Percentiles rank a stretch among this genome's conserved stretches.
These are phyloP conservation scores for Tuber umbilicatum DNA, from an alignment of 495 filamentous ascomycete species.

Conservation along the genomic window DNA sequence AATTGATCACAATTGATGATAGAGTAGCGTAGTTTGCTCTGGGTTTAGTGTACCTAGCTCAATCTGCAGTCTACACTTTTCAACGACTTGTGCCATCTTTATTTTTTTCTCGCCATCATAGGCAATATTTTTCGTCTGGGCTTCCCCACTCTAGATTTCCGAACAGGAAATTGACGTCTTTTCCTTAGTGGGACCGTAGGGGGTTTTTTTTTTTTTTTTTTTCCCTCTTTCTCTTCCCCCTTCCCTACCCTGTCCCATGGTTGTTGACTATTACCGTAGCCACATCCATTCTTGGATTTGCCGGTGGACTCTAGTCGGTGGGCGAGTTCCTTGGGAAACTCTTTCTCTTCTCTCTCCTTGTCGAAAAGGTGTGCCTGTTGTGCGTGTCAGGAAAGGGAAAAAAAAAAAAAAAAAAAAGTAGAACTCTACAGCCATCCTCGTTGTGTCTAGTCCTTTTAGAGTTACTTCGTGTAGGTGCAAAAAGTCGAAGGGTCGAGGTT, in stretches of 20 bases:
- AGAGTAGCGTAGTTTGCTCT: constrained; percentile 32
- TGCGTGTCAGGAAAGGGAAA: not conserved
- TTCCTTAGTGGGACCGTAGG: constrained; percentile 16
- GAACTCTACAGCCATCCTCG: not conserved
- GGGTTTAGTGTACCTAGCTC: constrained; percentile 27
- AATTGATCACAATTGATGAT: constrained; percentile 39
- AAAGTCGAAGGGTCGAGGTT: not conserved
- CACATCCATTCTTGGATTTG: constrained; percentile 26
- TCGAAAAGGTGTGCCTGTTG: not conserved
- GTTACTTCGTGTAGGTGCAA: constrained; percentile 4
- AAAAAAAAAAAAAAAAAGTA: not conserved
- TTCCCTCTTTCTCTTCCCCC: constrained; percentile 7
- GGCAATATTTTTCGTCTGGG: constrained; percentile 28
- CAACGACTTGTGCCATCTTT: constrained; percentile 31
- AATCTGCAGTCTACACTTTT: constrained; percentile 27
- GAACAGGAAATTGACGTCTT: constrained; percentile 28
- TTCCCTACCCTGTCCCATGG: constrained; percentile 25
- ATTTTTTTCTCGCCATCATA: constrained; percentile 30
- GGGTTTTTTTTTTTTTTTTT: constrained; percentile 22
- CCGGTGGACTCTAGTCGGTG: constrained; percentile 25
- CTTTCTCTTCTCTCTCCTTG: not conserved
- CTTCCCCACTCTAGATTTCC: constrained; percentile 36
- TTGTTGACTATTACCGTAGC: constrained; percentile 30
- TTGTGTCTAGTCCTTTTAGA: not conserved
- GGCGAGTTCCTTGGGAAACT: not conserved